Evolutionary conservation across 169 alveolate species (phyloP).

Genomic region (Blepharisma undulans): DNA sequence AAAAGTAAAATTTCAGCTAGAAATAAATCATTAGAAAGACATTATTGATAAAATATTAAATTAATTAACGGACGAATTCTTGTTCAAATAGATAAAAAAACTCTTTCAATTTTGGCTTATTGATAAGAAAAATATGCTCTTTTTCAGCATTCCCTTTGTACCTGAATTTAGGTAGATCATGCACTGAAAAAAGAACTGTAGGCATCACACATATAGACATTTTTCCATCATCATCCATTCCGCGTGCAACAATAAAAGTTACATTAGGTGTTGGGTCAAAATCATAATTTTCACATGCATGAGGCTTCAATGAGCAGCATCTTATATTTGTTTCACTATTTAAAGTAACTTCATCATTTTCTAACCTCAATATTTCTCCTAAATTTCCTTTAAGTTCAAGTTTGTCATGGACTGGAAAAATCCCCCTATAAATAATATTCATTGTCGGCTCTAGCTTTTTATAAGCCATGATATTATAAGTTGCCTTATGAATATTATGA

Average conservation of each 20-base stretch:
- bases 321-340: not conserved
- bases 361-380: not conserved
- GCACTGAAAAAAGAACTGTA: slow-evolving; percentile 17
- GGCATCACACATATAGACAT: not conserved
- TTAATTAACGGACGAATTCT: not conserved
- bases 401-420: not conserved
- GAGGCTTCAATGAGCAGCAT: slow-evolving; percentile 26
- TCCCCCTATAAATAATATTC: not conserved
- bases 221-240: slow-evolving; percentile 6
- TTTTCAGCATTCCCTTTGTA: not conserved
- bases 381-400: not conserved
- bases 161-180: not conserved
- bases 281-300: slow-evolving; percentile 40
- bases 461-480: slow-evolving; percentile 20
- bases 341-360: not conserved
- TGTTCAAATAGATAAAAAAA: slow-evolving; percentile 13
- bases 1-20: not conserved
- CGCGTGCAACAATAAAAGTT: slow-evolving; percentile 15
- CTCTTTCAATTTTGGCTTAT: not conserved
- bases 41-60: not conserved
- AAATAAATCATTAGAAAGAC: not conserved
- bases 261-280: not conserved
- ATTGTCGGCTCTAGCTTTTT: not conserved
- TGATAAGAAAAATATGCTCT: not conserved
- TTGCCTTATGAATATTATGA: slow-evolving; percentile 14